Evolutionary conservation across 31 red algal species (phyloP), one percentile per base, ranked within the genome.

Genomic region (Porphyra umbilicalis): DNA sequence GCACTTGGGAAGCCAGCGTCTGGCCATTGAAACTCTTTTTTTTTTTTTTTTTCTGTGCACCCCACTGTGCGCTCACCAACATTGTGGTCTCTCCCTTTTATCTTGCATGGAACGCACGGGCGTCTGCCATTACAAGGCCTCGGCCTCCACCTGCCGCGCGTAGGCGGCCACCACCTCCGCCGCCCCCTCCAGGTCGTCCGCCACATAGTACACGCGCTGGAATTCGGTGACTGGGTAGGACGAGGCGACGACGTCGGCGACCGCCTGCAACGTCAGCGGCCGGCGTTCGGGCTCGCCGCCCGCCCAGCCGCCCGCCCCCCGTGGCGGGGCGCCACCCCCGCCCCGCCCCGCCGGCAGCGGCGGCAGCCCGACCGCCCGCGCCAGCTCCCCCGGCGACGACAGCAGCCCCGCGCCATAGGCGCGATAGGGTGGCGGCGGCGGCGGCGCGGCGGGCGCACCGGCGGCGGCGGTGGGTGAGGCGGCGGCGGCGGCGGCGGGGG

Each of bases 321-420:
- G 31, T 34, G 74, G 76, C 38, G 30, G 79, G 32, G 10, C 39
- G 33, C 36, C 79, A 79, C 36, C 57, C 11, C 3, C 57, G 57
- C 57, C 57, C 57, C 30, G 25, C 57, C 20, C 57, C 35, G 78
- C 6, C 25, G 25, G 25, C 57, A 29, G 14, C 57, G 57, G 20
- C 20, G 57, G 57, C 25, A 71, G 57, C 57, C 57, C 57, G 6
- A 71, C 57, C 57, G 57, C 57, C 57, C 57, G 57, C 57, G 57
- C 57, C 57, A 91, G 38, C 33, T 91, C 88, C 32, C 88, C 88
- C 31, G 76, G 88, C 8, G 88, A 91, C 75, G 88, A 91, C 10
- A 91, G 88, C 36, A 91, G 38, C 30, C 88, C 88, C 6, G 88
- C 88, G 14, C 88, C 88, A 33, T 91, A 91, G 9, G 88, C 88